A percentile compares a stretch with the other conserved stretches of the same genome.
Conservation (phyloP, 441 rosid genomes). For the Gossypium trilobum region DNA sequence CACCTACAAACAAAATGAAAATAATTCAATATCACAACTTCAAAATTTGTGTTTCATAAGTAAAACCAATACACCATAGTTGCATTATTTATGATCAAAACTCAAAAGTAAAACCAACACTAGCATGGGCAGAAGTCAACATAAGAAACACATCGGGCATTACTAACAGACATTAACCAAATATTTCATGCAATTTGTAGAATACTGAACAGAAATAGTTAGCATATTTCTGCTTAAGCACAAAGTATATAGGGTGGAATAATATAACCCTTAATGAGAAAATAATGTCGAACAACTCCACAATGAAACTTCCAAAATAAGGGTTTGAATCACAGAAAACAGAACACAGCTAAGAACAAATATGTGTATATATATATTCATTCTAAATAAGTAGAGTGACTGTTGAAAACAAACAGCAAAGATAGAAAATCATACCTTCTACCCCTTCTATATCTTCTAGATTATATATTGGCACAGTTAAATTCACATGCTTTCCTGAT, state of each 20-base stretch:
- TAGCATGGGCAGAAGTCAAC: background rate
- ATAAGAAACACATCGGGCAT: too few relatives aligned
- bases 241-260: too few relatives aligned
- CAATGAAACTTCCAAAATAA: too few relatives aligned
- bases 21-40: background rate
- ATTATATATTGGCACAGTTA: conserved; percentile 78
- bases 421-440: conserved; percentile 50
- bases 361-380: background rate
- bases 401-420: background rate
- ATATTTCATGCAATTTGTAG: too few relatives aligned
- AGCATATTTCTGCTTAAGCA: too few relatives aligned
- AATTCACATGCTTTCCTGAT: conserved; percentile 76
- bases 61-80: background rate
- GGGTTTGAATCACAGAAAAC: too few relatives aligned
- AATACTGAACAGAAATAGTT: too few relatives aligned
- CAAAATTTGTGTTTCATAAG: background rate
- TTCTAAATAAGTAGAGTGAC: background rate
- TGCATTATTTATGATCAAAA: background rate
- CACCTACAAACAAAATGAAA: conserved; percentile 40
- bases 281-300: too few relatives aligned
- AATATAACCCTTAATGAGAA: too few relatives aligned
- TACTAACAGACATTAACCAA: too few relatives aligned
- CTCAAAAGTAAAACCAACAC: background rate
- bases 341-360: too few relatives aligned
- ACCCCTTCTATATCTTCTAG: conserved; percentile 96